Conservation (phyloP, 2,329 filamentous ascomycete species). For the Ustilaginoidea virens region DNA sequence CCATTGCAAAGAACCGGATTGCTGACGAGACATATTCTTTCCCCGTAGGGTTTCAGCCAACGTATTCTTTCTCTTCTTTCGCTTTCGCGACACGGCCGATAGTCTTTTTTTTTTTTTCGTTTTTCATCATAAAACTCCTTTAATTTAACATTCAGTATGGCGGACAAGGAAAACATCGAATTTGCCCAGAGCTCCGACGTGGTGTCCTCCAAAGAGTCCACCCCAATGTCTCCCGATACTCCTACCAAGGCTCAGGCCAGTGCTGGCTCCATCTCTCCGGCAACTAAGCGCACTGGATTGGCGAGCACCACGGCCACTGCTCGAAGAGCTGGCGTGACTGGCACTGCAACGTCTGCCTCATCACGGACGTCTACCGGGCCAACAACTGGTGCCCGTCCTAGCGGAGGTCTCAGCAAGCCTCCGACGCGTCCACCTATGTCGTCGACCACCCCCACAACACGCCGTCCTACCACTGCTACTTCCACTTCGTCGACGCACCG, state of each 20-base stretch:
- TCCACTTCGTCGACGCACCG: slow-evolving; percentile 26
- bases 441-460: slow-evolving; percentile 15
- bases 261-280: slow-evolving; percentile 11
- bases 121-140: no score
- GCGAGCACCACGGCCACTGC: slow-evolving; percentile 16
- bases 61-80: no score
- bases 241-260: slow-evolving; percentile 20
- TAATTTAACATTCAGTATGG: slow-evolving; percentile 19
- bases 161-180: slow-evolving; percentile 31
- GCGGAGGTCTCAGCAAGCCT: slow-evolving; percentile 27
- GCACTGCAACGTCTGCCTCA: slow-evolving; percentile 13
- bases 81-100: no score
- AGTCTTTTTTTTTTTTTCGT: no score
- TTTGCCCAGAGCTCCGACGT: slow-evolving; percentile 28
- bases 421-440: slow-evolving; percentile 29
- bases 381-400: slow-evolving; percentile 3
- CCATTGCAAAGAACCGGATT: no score
- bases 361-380: slow-evolving; percentile 7
- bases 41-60: no score
- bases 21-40: no score
- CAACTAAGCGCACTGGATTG: slow-evolving; percentile 21
- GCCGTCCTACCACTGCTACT: slow-evolving; percentile 17
- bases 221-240: slow-evolving; percentile 17
- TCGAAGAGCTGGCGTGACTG: slow-evolving; percentile 16
- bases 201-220: slow-evolving; percentile 12